Percentiles rank a stretch among this genome's conserved stretches.
Evolutionary conservation across 805 yeast species (phyloP).

Genomic region (Candida verbasci): DNA sequence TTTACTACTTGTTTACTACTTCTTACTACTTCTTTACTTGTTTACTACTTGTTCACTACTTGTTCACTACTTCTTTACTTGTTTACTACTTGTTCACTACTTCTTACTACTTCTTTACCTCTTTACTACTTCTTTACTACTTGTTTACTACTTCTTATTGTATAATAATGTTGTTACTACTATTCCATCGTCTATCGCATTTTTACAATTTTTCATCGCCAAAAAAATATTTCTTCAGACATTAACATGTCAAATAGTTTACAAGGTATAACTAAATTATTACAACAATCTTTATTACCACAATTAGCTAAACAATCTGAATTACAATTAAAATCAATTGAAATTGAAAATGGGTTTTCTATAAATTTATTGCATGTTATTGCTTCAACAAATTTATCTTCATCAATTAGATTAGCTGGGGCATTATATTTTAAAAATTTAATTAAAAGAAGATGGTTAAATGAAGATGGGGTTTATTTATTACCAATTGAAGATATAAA

Average conservation of each 20-base stretch:
- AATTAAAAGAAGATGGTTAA: conserved; percentile 81
- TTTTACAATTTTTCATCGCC: no score
- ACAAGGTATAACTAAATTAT: conserved; percentile 47
- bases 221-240: no score
- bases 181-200: no score
- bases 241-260: conserved; percentile 24
- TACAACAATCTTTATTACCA: conserved; percentile 65
- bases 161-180: no score
- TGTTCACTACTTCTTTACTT: no score
- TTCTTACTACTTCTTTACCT: no score
- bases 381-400: conserved; percentile 52
- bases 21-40: no score
- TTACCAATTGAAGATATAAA: conserved; percentile 58
- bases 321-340: conserved; percentile 55
- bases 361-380: conserved; percentile 72
- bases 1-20: no score
- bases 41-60: no score
- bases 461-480: conserved; percentile 78
- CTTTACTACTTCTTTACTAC: no score
- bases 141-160: no score
- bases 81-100: no score
- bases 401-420: conserved; percentile 74
- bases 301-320: conserved; percentile 66
- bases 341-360: conserved; percentile 69
- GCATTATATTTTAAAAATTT: conserved; percentile 88